A percentile compares a stretch with the other conserved stretches of the same genome.
Conservation (phyloP, 108 stramenopile genomes). For the Nitzschia sp. region DNA sequence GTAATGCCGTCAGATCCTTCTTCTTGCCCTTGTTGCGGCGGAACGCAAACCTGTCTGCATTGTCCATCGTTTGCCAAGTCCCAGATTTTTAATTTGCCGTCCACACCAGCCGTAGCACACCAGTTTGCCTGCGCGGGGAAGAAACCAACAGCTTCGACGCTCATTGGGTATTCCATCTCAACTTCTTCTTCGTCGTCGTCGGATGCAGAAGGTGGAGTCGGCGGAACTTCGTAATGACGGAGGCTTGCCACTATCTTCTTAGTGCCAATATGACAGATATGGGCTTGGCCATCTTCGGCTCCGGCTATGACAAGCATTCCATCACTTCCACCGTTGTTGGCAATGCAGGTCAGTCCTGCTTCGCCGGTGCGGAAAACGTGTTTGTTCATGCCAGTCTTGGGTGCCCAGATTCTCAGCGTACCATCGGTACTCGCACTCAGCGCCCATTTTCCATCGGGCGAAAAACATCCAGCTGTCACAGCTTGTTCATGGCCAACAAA, state of each 20-base stretch:
- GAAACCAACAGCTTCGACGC: slow-evolving; percentile 93
- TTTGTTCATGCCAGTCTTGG: slow-evolving; percentile 82
- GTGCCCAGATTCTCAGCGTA: slow-evolving; percentile 91
- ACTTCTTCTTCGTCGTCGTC: slow-evolving; percentile 54
- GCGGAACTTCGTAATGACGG: slow-evolving; percentile 65
- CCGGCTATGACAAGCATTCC: slow-evolving; percentile 68
- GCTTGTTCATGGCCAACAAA: slow-evolving; percentile 94
- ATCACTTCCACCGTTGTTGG: slow-evolving; percentile 61
- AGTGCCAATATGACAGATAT: slow-evolving; percentile 80
- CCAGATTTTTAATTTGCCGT: slow-evolving; percentile 89
- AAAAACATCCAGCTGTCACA: slow-evolving; percentile 85
- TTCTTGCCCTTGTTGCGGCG: not conserved
- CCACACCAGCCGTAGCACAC: slow-evolving; percentile 87
- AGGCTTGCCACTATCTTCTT: slow-evolving; percentile 85
- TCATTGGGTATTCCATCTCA: slow-evolving; percentile 58
- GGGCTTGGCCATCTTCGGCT: slow-evolving; percentile 87
- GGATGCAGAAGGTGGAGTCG: not conserved
- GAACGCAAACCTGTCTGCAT: slow-evolving; percentile 50
- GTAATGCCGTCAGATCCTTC: slow-evolving; percentile 56
- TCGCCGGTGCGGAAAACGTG: slow-evolving; percentile 78
- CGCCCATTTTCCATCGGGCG: slow-evolving; percentile 87
- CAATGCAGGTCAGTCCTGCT: slow-evolving; percentile 74
- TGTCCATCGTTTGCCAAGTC: slow-evolving; percentile 64
- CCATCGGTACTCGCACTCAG: slow-evolving; percentile 87
- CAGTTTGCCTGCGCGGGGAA: slow-evolving; percentile 69